phyloP scores from a whole-genome alignment of 2,329 filamentous ascomycete species.

The Zopfia rhizophila region DNA sequence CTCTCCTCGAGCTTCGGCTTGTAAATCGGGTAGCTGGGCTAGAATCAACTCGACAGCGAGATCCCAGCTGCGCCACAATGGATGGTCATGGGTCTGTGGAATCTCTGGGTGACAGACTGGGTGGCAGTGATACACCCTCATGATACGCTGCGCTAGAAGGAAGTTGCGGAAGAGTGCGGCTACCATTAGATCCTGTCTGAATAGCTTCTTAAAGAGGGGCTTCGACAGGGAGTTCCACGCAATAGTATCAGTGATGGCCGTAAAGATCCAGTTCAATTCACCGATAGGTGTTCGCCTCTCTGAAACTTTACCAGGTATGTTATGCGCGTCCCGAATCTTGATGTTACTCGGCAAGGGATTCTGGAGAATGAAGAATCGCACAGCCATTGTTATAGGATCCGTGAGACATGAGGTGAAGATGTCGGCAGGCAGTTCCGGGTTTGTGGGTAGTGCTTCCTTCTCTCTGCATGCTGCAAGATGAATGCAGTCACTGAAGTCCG shows the following conservation, averaged over 20 bases:
- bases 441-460: slow-evolving; percentile 93
- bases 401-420: slow-evolving; percentile 96
- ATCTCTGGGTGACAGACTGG: slow-evolving; percentile 90
- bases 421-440: slow-evolving; percentile 91
- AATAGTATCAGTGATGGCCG: slow-evolving; percentile 97
- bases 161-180: slow-evolving; percentile 97
- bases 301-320: slow-evolving; percentile 89
- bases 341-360: slow-evolving; percentile 78
- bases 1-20: slow-evolving; percentile 79
- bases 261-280: slow-evolving; percentile 99
- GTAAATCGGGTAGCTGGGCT: slow-evolving; percentile 83
- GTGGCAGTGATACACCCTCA: slow-evolving; percentile 95
- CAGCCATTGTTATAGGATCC: slow-evolving; percentile 95
- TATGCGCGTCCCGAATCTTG: slow-evolving; percentile 83
- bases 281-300: slow-evolving; percentile 93
- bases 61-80: slow-evolving; percentile 98
- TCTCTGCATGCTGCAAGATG: slow-evolving; percentile 91
- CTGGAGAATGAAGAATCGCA: slow-evolving; percentile 95
- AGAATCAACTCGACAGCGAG: slow-evolving; percentile 95
- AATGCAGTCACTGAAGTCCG: slow-evolving; percentile 84
- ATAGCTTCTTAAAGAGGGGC: slow-evolving; percentile 93
- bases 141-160: slow-evolving; percentile 90
- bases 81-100: slow-evolving; percentile 95
- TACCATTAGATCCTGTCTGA: slow-evolving; percentile 98
- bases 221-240: slow-evolving; percentile 96